phyloP scores from a whole-genome alignment of 345 rosid genomes.

The rapeseed (Brassica napus) region DNA sequence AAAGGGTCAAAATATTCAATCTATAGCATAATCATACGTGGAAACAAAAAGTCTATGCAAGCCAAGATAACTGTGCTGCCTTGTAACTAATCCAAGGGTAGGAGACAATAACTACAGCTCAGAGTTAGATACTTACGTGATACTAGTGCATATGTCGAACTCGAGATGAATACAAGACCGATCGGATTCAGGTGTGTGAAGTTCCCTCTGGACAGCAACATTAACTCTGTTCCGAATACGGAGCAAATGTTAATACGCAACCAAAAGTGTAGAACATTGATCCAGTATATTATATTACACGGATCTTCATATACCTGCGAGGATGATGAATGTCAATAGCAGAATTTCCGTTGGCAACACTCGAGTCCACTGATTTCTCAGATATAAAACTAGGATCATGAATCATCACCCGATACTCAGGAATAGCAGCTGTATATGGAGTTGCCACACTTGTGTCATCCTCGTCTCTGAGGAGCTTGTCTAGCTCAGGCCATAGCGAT shows the following conservation, averaged over 20 bases:
- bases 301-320: slow-evolving; percentile 57
- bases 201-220: slow-evolving; percentile 79
- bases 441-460: slow-evolving; percentile 73
- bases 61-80: not conserved
- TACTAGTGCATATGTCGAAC: slow-evolving; percentile 72
- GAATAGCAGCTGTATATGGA: slow-evolving; percentile 85
- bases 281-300: not conserved
- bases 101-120: not conserved
- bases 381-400: slow-evolving; percentile 51
- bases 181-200: slow-evolving; percentile 84
- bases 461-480: slow-evolving; percentile 73
- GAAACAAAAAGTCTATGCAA: not conserved
- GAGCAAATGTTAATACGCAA: slow-evolving; percentile 29
- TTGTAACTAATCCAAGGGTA: not conserved
- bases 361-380: slow-evolving; percentile 41
- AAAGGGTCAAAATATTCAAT: not conserved
- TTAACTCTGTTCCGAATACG: slow-evolving; percentile 55
- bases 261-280: not conserved
- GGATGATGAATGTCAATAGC: slow-evolving; percentile 84
- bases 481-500: slow-evolving; percentile 80
- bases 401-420: slow-evolving; percentile 77
- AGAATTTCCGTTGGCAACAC: slow-evolving; percentile 61
- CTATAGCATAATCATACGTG: not conserved
- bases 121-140: slow-evolving; percentile 53
- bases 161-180: slow-evolving; percentile 96